Evolutionary conservation across 805 yeast genomes (phyloP).

Genomic region (Lipomyces orientalis): DNA sequence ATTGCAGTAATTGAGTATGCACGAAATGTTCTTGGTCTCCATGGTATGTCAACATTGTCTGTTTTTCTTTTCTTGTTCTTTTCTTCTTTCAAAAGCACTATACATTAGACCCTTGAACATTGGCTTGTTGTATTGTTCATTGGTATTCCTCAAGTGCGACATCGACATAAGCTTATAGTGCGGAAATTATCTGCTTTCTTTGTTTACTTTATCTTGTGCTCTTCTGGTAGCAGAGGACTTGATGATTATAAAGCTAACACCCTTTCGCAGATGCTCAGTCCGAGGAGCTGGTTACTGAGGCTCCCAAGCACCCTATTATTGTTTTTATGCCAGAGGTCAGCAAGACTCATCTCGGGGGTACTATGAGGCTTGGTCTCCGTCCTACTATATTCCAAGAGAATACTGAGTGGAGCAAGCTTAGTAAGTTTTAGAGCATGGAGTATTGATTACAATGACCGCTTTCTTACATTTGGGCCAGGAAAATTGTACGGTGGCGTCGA

Average conservation of each 20-base stretch:
- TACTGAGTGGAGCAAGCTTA: constrained; percentile 70
- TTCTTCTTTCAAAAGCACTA: constrained; percentile 22
- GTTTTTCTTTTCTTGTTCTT: background rate
- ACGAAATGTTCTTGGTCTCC: constrained; percentile 74
- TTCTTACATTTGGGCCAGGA: constrained; percentile 49
- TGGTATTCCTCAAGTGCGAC: constrained; percentile 37
- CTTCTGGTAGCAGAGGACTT: background rate
- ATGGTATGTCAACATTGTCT: constrained; percentile 58
- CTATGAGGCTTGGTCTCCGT: constrained; percentile 97
- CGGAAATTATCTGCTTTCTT: background rate
- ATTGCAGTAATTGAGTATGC: constrained; percentile 94
- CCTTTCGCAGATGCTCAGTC: constrained; percentile 35
- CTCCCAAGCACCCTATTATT: constrained; percentile 71
- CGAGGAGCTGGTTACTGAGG: constrained; percentile 50
- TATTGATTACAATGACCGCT: constrained; percentile 51
- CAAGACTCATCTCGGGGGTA: constrained; percentile 95
- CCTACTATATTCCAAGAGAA: constrained; percentile 78
- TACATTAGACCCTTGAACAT: constrained; percentile 29
- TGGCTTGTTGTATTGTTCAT: constrained; percentile 15
- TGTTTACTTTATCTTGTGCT: background rate
- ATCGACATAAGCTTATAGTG: constrained; percentile 14
- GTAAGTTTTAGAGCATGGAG: constrained; percentile 72
- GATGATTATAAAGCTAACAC: constrained; percentile 22
- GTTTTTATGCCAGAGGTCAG: constrained; percentile 99
- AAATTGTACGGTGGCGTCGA: constrained; percentile 70